A percentile compares a stretch with the other conserved stretches of the same genome.
Conservation (phyloP, 495 filamentous ascomycete species). For the Hypoxylon fuscum region DNA sequence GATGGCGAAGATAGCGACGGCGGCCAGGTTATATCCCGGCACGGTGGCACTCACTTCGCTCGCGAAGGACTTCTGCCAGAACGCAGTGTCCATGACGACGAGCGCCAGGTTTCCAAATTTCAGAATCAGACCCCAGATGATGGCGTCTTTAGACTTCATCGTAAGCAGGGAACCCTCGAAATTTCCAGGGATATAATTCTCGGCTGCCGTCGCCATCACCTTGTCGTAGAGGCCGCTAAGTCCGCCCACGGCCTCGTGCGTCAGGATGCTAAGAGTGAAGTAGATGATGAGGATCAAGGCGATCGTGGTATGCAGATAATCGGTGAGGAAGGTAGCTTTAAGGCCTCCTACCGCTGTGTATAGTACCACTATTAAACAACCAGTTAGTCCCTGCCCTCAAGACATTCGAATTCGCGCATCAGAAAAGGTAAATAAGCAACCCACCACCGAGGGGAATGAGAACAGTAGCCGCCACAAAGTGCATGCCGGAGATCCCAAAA, state of each 20-base stretch:
- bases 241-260: conserved; percentile 73
- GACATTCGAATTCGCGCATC: conserved; percentile 57
- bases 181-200: conserved; percentile 63
- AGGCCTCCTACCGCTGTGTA: conserved; percentile 62
- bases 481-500: conserved; percentile 75
- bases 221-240: conserved; percentile 83
- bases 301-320: conserved; percentile 73
- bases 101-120: conserved; percentile 61
- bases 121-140: conserved; percentile 58
- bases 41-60: conserved; percentile 67
- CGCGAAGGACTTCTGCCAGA: conserved; percentile 63
- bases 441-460: conserved; percentile 57
- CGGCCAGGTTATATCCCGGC: conserved; percentile 85
- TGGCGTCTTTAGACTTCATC: conserved; percentile 61
- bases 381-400: conserved; percentile 40
- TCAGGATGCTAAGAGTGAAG: conserved; percentile 81
- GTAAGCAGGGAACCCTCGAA: conserved; percentile 59
- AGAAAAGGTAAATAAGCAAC: conserved; percentile 29
- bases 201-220: conserved; percentile 79
- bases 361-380: conserved; percentile 74
- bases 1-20: conserved; percentile 85
- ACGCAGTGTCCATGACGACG: conserved; percentile 63
- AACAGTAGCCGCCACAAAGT: conserved; percentile 73
- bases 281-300: conserved; percentile 82
- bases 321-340: conserved; percentile 47